These are phyloP conservation scores for Eimeria acervulina DNA, from an alignment of 169 alveolate species.

Conservation along the genomic window DNA sequence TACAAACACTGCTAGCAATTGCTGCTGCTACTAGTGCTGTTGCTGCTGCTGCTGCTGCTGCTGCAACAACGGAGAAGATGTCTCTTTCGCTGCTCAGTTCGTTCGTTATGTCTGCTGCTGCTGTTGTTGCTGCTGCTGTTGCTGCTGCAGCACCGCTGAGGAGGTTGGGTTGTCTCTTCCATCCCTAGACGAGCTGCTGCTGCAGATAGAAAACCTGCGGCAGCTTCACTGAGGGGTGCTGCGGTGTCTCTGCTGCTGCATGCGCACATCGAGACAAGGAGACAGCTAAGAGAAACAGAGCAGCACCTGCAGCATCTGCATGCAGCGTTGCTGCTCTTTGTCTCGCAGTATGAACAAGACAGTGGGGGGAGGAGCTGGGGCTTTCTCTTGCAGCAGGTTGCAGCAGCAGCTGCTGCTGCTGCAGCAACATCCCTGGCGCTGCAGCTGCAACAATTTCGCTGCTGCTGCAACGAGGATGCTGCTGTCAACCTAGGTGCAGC, in stretches of 20 bases:
- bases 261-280: too few species aligned
- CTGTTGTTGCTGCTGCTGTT: slow-evolving; percentile 5
- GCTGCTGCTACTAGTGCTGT: slow-evolving; percentile 1
- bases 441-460: neutral
- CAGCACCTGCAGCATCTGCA: too few species aligned
- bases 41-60: slow-evolving; percentile 20
- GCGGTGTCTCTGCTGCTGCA: neutral
- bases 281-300: too few species aligned
- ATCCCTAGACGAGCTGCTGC: slow-evolving; percentile 39
- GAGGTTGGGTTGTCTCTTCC: slow-evolving; percentile 38
- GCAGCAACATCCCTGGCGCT: neutral
- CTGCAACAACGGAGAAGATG: neutral
- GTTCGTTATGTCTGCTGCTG: neutral
- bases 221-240: slow-evolving; percentile 44
- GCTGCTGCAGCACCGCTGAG: slow-evolving; percentile 72
- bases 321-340: too few species aligned
- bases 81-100: neutral
- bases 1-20: too few species aligned
- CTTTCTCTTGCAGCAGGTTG: too few species aligned
- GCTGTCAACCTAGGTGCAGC: neutral
- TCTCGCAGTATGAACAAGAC: too few species aligned
- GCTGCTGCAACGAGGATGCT: neutral
- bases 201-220: slow-evolving; percentile 50
- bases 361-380: too few species aligned
- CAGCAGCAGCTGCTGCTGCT: neutral